Evolutionary conservation across 345 rosid genomes (phyloP), one percentile per base, ranked within the genome.

Genomic region (Odontarrhena argentea): DNA sequence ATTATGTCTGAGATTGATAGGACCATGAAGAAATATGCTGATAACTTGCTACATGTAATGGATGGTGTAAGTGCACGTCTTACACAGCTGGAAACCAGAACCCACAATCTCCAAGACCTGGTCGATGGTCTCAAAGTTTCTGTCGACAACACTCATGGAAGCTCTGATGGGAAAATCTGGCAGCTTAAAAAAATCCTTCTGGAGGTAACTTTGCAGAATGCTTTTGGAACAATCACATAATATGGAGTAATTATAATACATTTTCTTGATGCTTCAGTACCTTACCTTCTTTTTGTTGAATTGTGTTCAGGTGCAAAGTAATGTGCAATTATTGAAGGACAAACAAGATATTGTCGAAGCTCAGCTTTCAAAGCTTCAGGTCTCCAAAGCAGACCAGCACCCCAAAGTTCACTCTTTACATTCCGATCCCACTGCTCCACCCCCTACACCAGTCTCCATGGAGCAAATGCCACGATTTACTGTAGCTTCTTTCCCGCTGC

Each of bases 81-180:
- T 9, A 83, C 86, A 3, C 97, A 81, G 73, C 73, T 91, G 77
- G 97, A 91, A 74, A 83, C 78, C 61, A 83, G 85, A 70, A 81
- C 83, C n/a, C 79, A 76, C 26, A 47, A 71, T 74, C 82, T 87
- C 8, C 87, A 87, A 77, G 55, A 61, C 60, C 84, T 91, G 38
- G 80, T 91, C 4, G 83, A 86, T 77, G 89, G 81, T 77, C 79
- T 91, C 76, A 91, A 83, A 75, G 63, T 71, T 24, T 82, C 89
- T 58, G 80, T 85, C 45, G 91, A 79, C 13, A 83, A 79, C 77
- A 77, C 74, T 79, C 77, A 83, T 8, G 91, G 82, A 60, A 86
- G 72, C 65, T 73, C 79, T 49, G 84, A 86, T 69, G 96, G 83
- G 49, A 87, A 85, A 51, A 80, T 91, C 80, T 85, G 82, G 32